Evolutionary conservation across 2,329 filamentous ascomycete genomes (phyloP), one percentile per base, ranked within the genome.

Genomic region (Curvularia sp.): DNA sequence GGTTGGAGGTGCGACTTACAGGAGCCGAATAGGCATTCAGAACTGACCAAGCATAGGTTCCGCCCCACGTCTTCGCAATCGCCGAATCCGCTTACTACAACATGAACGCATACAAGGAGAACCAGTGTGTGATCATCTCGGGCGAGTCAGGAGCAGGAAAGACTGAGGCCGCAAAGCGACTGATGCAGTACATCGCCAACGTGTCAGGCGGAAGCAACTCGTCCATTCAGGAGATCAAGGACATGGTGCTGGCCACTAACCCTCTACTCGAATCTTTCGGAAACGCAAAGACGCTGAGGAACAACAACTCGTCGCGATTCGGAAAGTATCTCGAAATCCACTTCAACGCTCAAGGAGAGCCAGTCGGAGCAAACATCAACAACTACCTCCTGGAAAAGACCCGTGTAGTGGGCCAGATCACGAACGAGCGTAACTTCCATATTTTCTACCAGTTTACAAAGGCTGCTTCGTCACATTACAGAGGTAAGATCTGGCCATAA

Each of bases 401-500:
- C 48, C 86, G 95, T 81, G 95, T 99, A 18, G 93, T 97, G 9
- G 93, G 94, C 15, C 95, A 98, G 81, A 98, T 98, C 68, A 84
- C 82, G 58, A 96, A 97, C 77, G 95, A 99, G 84, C 88, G 95
- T 68, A 98, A 97, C 80, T 99, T 99, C 79, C 95, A 99, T 80
- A 98, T 99, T 72, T 99, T 99, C 78, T 99, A 99, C 80, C 95
- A 99, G 78, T 97, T 98, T 78, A 92, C 95, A 47, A 99, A 98
- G 80, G 93, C 91, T 4, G 94, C 94, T 9, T 90, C 93, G n/a
- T 85, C 89, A 67, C 87, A 89, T 58, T 96, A 98, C 78, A 85
- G 92, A 75, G 82, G 82, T 84, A 78, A 59, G 73, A 9, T 18
- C 22, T n/a, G 47, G 26, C 18, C 13, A 5, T 31, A 3, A 1